These are phyloP conservation scores for Pogostemon cablin DNA, from an alignment of 257 asterid species.

Conservation along the genomic window DNA sequence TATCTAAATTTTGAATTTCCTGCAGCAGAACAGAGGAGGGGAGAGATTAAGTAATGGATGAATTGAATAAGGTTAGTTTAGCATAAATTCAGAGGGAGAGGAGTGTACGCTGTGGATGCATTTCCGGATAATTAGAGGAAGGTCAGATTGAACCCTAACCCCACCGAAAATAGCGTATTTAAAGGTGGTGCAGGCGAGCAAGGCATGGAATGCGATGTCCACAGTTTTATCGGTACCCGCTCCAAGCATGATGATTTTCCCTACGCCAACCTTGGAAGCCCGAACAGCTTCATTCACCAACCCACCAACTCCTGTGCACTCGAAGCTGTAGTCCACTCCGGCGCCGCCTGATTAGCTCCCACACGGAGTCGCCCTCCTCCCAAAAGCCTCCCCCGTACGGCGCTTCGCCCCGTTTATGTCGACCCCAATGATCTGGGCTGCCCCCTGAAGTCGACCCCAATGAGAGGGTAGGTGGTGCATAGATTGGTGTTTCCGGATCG, in stretches of 20 bases:
- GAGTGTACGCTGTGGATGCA: constrained; percentile 43
- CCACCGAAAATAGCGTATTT: constrained; percentile 53
- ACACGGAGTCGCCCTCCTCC: not conserved
- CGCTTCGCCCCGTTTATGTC: constrained; percentile 47
- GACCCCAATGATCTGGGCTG: constrained; percentile 43
- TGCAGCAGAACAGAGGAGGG: constrained; percentile 23
- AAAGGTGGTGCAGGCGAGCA: constrained; percentile 46
- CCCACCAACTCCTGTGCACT: constrained; percentile 50
- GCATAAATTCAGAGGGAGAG: no score
- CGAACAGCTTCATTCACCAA: constrained; percentile 50
- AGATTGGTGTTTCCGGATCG: constrained; percentile 42
- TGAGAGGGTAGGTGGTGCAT: constrained; percentile 45
- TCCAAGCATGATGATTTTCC: constrained; percentile 49
- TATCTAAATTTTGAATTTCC: constrained; percentile 44
- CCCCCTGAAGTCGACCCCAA: constrained; percentile 45
- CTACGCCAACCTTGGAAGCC: constrained; percentile 51
- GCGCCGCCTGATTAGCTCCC: constrained; percentile 18
- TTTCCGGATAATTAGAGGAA: constrained; percentile 42
- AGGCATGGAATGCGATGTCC: constrained; percentile 45
- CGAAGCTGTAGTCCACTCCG: constrained; percentile 55
- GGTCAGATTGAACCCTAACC: constrained; percentile 50
- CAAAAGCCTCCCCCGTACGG: constrained; percentile 43
- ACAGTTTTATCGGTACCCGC: constrained; percentile 42
- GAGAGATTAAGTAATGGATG: no score
- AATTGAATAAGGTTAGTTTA: not conserved